Percentiles rank a stretch among this genome's conserved stretches.
Conservation (phyloP, 495 filamentous ascomycete genomes). For the Neurospora sp. region DNA sequence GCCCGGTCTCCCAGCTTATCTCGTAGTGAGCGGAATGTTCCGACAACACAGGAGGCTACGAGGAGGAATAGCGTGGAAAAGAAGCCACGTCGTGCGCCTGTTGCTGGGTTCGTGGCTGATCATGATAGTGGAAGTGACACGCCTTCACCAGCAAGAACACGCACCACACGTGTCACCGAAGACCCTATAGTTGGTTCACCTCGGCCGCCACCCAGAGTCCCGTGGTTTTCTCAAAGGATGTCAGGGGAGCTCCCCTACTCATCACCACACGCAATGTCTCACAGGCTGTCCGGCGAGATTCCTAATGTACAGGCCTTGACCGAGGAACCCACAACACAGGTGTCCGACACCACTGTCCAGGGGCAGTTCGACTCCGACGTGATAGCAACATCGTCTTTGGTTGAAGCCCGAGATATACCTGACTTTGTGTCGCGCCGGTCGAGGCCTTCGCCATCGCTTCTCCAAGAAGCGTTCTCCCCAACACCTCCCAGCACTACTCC, state of each 20-base stretch:
- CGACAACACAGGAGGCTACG: conserved; percentile 9
- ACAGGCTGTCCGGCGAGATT: background rate
- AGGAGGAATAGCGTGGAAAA: conserved; percentile 7
- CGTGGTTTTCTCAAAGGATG: background rate
- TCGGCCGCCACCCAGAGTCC: conserved; percentile 5
- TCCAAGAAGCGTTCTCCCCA: conserved; percentile 27
- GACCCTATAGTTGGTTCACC: background rate
- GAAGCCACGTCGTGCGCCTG: conserved; percentile 7
- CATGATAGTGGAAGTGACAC: conserved; percentile 1
- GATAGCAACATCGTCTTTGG: conserved; percentile 6
- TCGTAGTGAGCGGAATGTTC: conserved; percentile 5
- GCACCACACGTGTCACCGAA: conserved; percentile 18
- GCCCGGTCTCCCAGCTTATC: background rate
- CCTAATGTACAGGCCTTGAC: conserved; percentile 4
- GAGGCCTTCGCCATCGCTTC: conserved; percentile 15
- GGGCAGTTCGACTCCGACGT: conserved; percentile 28
- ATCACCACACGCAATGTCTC: background rate
- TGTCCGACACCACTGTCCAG: conserved; percentile 24
- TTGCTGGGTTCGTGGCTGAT: conserved; percentile 19
- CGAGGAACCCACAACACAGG: conserved; percentile 23
- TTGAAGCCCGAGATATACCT: conserved; percentile 14
- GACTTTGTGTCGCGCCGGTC: conserved; percentile 16
- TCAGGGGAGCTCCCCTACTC: background rate
- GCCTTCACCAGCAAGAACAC: conserved; percentile 21
- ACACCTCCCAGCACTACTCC: conserved; percentile 26